Evolutionary conservation across 306 rosid genomes (phyloP), one percentile per base, ranked within the genome.

Genomic region (Comarum palustre): DNA sequence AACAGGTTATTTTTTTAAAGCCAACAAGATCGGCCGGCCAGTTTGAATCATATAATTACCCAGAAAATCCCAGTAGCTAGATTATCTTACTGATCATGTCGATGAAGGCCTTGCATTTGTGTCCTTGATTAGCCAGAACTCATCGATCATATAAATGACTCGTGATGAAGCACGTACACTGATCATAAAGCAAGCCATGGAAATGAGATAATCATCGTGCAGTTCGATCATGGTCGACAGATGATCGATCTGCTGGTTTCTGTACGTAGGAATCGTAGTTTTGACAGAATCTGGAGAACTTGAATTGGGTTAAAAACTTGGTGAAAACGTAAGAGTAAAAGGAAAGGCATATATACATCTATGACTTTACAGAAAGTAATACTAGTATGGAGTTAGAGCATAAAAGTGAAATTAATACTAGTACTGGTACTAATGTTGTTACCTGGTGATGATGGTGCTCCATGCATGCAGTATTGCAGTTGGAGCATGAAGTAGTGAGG

Each of bases 381-480:
- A 39, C 39, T 36, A 6, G 39, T 36, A 36, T 36, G 8, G 1
- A 36, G 7, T 5, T 36, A 7, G 39, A 36, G 39, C 39, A 36
- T 36, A 6, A 1, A 36, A 36, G 39, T 5, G 39, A 36, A 36
- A 36, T 7, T 36, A 36, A 36, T 34, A 34, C 38, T 36, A 36
- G 8, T 36, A 6, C 42, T 39, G 25, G 24, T 59, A 59, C 39
- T 2, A 41, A 10, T 59, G 65, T 6, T 16, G 12, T 32, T 3
- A 8, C 66, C 41, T 17, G 45, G 45, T 41, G 41, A 31, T 61
- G 43, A 17, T 32, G 14, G 67, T 61, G 66, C 17, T 61, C 43
- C 66, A 61, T 61, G 66, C 66, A 31, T 60, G 66, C 66, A 61
- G 43, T 31, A n/a, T n/a, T n/a, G n/a, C n/a, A n/a, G n/a, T n/a